Evolutionary conservation across 345 rosid species (phyloP).

Genomic region (Punica granatum): DNA sequence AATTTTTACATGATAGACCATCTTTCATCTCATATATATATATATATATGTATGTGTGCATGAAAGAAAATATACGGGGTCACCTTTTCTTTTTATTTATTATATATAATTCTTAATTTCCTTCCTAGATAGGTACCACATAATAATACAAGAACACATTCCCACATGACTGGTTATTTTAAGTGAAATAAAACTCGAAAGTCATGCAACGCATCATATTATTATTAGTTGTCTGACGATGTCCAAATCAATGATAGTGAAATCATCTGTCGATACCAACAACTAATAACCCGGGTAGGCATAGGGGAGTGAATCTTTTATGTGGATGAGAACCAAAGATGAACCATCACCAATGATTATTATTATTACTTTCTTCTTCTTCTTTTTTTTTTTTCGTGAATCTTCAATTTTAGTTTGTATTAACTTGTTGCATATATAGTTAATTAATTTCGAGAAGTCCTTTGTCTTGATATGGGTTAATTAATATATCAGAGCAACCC

Average conservation of each 20-base stretch:
- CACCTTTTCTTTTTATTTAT: too few relatives aligned
- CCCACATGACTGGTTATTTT: too few relatives aligned
- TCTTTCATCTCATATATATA: too few relatives aligned
- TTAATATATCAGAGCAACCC: background rate
- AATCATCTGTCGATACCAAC: background rate
- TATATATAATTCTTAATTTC: too few relatives aligned
- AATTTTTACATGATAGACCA: too few relatives aligned
- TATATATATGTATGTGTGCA: too few relatives aligned
- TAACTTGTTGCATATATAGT: too few relatives aligned
- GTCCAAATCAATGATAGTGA: background rate
- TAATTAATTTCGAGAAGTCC: background rate
- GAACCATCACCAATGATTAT: background rate
- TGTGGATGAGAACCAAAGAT: slow-evolving; percentile 4
- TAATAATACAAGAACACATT: too few relatives aligned
- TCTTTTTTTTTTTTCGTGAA: background rate
- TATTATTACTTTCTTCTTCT: background rate
- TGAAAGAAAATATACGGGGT: too few relatives aligned
- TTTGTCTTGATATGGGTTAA: background rate
- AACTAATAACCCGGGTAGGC: background rate
- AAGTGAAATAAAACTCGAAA: too few relatives aligned
- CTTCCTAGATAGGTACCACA: too few relatives aligned
- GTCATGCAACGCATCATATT: too few relatives aligned
- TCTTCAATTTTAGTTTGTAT: background rate
- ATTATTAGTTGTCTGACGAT: background rate
- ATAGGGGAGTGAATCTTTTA: slow-evolving; percentile 4